Base-by-base conservation (phyloP, 179 eudicot species). In the Spinacia oleracea region DNA sequence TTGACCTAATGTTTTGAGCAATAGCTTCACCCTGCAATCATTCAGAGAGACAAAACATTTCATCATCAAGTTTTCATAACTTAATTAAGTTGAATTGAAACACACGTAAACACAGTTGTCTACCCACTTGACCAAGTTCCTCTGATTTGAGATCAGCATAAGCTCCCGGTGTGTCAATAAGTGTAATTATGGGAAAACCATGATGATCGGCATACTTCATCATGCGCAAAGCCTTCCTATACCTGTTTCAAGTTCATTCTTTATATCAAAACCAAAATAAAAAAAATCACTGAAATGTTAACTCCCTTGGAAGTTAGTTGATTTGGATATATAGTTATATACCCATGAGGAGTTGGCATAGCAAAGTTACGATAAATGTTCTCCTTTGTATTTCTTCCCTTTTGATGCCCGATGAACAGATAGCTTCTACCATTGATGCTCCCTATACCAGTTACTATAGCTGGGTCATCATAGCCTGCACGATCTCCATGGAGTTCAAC, bases 321-420 rank as follows among this genome's bases (percentile, higher is more conserved):
- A 10, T 58, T 34, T 5, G 10, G 3, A 15, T 18, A 9, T 25
- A 9, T 4, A 25, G 1, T 67, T 67, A 79, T 90, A 74, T 88
- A 94, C 98, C 97, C 98, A 77, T 94, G 98, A 77, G 98, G 98
- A 79, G 98, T 94, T 85, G 98, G 98, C 98, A 94, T 94, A 80
- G 94, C 98, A 75, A 94, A 94, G 81, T 94, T 94, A 48, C 98
- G 93, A 72, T 82, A 82, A 77, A 94, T 90, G 80, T 91, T 94
- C 85, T 94, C 97, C 80, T 94, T 94, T 10, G 98, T 93, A 84
- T 94, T 90, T 86, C 98, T 88, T 51, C 98, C 98, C 83, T 94
- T 94, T 69, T 94, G 98, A 55, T 91, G 97, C 68, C 97, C 98
- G 42, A 94, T 94, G 84, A 94, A 89, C 98, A 94, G 91, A 87